These are phyloP conservation scores for Mycena olivaceomarginata DNA, from an alignment of 768 basidiomycete species.

Conservation along the genomic window DNA sequence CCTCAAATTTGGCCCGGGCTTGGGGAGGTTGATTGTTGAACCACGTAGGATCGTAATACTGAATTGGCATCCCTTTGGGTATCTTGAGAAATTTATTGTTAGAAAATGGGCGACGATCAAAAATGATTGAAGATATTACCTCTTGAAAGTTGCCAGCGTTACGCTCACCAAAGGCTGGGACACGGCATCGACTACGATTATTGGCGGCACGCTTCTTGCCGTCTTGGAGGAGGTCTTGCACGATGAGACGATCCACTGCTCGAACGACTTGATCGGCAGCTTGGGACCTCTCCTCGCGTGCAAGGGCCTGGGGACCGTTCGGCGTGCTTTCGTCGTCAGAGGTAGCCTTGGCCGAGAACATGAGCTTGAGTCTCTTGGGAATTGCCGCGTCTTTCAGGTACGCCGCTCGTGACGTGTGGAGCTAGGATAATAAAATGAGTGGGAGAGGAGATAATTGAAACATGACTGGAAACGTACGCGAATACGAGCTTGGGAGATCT, in stretches of 20 bases:
- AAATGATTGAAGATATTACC: background rate
- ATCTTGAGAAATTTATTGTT: background rate
- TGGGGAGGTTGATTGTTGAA: constrained; percentile 32
- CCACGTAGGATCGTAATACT: constrained; percentile 32
- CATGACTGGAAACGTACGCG: constrained; percentile 18
- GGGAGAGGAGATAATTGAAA: background rate
- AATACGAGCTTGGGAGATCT: background rate
- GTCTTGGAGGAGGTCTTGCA: background rate
- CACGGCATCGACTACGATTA: background rate
- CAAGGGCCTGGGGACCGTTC: constrained; percentile 17
- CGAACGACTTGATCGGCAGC: constrained; percentile 23
- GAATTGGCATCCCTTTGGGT: constrained; percentile 38
- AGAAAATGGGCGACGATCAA: background rate
- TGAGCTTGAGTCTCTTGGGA: background rate
- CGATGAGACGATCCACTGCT: constrained; percentile 2
- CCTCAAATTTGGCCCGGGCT: constrained; percentile 15
- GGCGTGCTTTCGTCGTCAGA: constrained; percentile 32
- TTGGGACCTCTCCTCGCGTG: constrained; percentile 24
- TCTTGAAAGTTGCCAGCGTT: background rate
- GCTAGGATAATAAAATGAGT: constrained; percentile 22
- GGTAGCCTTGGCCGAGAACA: constrained; percentile 29
- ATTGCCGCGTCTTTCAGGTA: constrained; percentile 3
- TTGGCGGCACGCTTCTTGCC: constrained; percentile 14
- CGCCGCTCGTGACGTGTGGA: background rate
- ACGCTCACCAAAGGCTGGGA: constrained; percentile 10